Base-by-base conservation (phyloP, 345 rosid genomes). In the Sisymbrium altissimum region DNA sequence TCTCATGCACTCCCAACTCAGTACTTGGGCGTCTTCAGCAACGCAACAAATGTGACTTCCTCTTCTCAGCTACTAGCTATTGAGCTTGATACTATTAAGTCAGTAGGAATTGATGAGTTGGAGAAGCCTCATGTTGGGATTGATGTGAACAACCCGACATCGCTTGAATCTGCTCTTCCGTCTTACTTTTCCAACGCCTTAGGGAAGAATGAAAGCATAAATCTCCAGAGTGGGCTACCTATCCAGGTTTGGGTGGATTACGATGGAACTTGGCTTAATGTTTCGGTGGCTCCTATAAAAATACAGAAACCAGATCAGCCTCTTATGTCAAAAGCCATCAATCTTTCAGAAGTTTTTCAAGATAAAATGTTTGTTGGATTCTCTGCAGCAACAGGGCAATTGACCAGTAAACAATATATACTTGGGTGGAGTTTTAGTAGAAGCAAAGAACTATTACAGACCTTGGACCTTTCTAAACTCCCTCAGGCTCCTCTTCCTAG, bases 371-470 rank as follows among this genome's bases (percentile, higher is more conserved):
- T 40, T 54, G 79, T 86, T 11, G 97, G 94, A 9, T 83, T 88
- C 80, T 84, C 89, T n/a, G 79, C 89, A 21, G 7, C 94, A 7
- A 83, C 88, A 1, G 84, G 88, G 0, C n/a, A n/a, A n/a, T n/a
- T n/a, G 6, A 1, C 17, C 7, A 73, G 83, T 27, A 41, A 73
- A 38, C 88, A 88, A 0, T 86, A 82, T 40, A 70, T 88, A 21
- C 79, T 86, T 3, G 88, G 92, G 12, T 89, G 96, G 89, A 90
- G 89, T 77, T 90, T 82, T 73, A 80, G 58, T 21, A 72, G n/a
- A 57, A 82, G 78, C 45, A 56, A 27, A 74, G 61, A 36, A 1
- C 3, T 1, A 2, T 78, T 87, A 18, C 77, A 70, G 73, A 49
- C 52, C 1, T 66, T 91, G 3, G 46, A 71, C 23, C 56, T 84